Evolutionary conservation across 169 alveolate species (phyloP), one percentile per base, ranked within the genome.

Genomic region (Eimeria brunetti): DNA sequence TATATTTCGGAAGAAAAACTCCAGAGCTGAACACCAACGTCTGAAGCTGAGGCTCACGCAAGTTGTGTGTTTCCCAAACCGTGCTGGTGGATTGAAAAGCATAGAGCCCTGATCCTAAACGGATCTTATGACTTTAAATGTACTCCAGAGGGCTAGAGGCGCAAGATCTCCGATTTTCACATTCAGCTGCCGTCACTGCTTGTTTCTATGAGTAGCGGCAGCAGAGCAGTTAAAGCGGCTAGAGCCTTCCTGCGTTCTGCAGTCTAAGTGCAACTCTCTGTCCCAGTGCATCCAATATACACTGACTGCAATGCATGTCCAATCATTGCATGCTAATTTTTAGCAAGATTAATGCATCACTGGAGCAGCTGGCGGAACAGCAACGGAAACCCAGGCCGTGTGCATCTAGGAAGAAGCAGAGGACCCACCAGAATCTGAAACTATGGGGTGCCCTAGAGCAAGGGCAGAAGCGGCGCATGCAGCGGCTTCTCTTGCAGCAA

Each of bases 391-490:
- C 20, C 44, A 1, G 80, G 24, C 6, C 33, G 1, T 8, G 20
- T 1, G 41, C 12, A 8, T 8, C 8, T 78, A 27, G 46, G 44
- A 0, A 11, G 2, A 46, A 24, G 22, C 88, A 49, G 46, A 78
- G 44, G 46, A 9, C 88, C 44, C 81, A 85, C 92, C 92, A 11
- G 92, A 5, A 62, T 85, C 92, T 11, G 92, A 85, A 9, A 85
- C 80, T 12, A 85, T 85, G 62, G 92, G 92, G 92, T 85, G 92
- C 27, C 92, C 92, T n/a, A 58, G 56, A 18, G 92, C 76, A 22
- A 85, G 92, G 38, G 92, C 92, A 58, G 92, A 85, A 7, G 92
- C 69, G 12, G 92, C 92, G 62, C 80, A 85, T 3, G 92, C 92
- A 20, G 92, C 92, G 16, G 92, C 92, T 16, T 85, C 92, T 46